These are phyloP conservation scores for Zymoseptoria passerinii DNA, from an alignment of 2,329 filamentous ascomycete genomes.

Conservation along the genomic window DNA sequence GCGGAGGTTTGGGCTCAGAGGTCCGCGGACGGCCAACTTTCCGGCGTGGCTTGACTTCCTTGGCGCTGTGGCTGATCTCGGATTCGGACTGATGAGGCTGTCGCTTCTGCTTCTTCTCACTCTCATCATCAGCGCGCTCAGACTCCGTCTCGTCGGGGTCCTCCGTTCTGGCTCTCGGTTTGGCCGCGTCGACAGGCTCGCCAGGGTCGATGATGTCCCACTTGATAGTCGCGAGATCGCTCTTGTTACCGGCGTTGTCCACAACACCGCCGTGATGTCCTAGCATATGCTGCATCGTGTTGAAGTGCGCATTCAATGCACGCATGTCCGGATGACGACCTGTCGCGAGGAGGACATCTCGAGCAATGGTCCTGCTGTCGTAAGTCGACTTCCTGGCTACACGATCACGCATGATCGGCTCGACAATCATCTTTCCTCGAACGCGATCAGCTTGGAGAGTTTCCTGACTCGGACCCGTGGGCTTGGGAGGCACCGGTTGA, in stretches of 20 bases:
- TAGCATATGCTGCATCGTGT: constrained; percentile 33
- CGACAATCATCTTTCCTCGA: constrained; percentile 32
- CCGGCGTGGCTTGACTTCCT: neutral
- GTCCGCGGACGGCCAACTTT: neutral
- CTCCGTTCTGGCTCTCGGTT: constrained; percentile 5
- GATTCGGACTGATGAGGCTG: neutral
- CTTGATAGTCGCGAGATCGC: constrained; percentile 49
- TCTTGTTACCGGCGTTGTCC: constrained; percentile 25
- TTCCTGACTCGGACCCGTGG: constrained; percentile 23
- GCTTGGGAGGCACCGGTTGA: constrained; percentile 8
- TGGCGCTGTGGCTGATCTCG: constrained; percentile 1
- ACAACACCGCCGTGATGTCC: constrained; percentile 32
- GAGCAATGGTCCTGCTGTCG: constrained; percentile 53
- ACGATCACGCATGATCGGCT: constrained; percentile 40
- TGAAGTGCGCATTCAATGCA: constrained; percentile 52
- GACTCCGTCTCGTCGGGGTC: constrained; percentile 3
- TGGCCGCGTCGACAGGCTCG: constrained; percentile 30
- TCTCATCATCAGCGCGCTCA: constrained; percentile 23
- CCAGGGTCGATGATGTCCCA: constrained; percentile 57
- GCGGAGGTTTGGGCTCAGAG: neutral
- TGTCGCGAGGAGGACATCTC: constrained; percentile 54
- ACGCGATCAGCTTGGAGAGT: constrained; percentile 23
- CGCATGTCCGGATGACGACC: constrained; percentile 53
- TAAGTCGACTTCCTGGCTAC: constrained; percentile 46
- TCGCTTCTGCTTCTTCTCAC: neutral